Base-by-base conservation (phyloP, 257 asterid species). In the Solanum sitiens region DNA sequence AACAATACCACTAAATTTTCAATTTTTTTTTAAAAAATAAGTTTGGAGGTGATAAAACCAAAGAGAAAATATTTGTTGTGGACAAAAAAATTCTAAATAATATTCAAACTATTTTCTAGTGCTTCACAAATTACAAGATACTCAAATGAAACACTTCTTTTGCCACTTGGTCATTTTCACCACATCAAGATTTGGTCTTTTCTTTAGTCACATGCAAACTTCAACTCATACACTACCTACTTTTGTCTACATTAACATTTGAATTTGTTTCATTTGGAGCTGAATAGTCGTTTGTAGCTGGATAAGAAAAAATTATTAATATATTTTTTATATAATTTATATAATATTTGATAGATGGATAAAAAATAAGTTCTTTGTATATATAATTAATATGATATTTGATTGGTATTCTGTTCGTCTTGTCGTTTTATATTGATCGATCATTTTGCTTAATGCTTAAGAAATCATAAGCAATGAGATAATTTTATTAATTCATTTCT, bases 41-140 rank as follows among this genome's bases (percentile, higher is more conserved):
- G 2, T 27, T 50, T 42, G 39, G 77, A 47, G 88, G 87, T 11
- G 91, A 87, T 42, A 56, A 84, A 15, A 35, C 85, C 91, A 56
- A 88, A 85, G 90, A 76, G 32, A 68, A 80, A 59, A 33, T 67
- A 79, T 47, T 73, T 45, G 30, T 25, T 85, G 61, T 47, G 76
- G 88, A 87, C 84, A 88, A 85, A 68, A 70, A 76, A 1, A 45
- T 59, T 82, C 10, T 15, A 53, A 88, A 85, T 30, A 70, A 76
- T 23, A 45, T 59, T 82, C 21, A 23, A 53, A 15, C 32, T 30
- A 37, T 13, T 71, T 87, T 32, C n/a, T 15, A 23, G 33, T 42
- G 2, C 63, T 6, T 25, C 90, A 83, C 87, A 9, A 33, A 20
- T 37, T 37, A 21, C 88, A 3, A 88, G 85, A 86, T 32, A 15